Evolutionary conservation across 2,329 filamentous ascomycete species (phyloP).

Genomic region (Sarocladium brachiariae): DNA sequence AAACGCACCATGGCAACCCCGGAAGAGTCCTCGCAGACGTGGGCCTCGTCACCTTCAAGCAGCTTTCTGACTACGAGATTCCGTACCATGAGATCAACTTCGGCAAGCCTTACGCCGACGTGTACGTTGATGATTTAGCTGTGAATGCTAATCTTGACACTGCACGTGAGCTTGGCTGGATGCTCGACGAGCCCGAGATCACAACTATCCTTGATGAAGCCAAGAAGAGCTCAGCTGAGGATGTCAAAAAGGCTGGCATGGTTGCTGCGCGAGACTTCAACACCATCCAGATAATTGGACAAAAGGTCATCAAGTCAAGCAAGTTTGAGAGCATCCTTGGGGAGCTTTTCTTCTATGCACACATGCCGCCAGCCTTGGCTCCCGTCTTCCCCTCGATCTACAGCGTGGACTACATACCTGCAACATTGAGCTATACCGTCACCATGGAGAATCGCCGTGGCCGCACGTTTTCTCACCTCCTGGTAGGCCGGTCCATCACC

Average conservation of each 20-base stretch:
- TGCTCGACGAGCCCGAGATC: slow-evolving; percentile 18
- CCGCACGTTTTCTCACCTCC: slow-evolving; percentile 21
- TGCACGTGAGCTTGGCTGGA: slow-evolving; percentile 22
- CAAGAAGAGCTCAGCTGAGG: slow-evolving; percentile 13
- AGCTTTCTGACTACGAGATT: slow-evolving; percentile 21
- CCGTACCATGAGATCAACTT: slow-evolving; percentile 24
- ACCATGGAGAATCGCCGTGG: slow-evolving; percentile 23
- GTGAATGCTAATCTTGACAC: slow-evolving; percentile 24
- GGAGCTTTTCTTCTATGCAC: slow-evolving; percentile 26
- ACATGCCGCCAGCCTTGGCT: slow-evolving; percentile 19
- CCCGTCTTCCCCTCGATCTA: slow-evolving; percentile 19
- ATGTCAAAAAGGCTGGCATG: slow-evolving; percentile 16
- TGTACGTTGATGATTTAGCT: slow-evolving; percentile 21
- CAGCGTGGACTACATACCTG: slow-evolving; percentile 19
- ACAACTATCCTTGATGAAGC: slow-evolving; percentile 13
- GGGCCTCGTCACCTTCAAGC: slow-evolving; percentile 20
- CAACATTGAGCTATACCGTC: slow-evolving; percentile 20
- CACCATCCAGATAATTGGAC: slow-evolving; percentile 22
- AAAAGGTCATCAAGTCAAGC: slow-evolving; percentile 24
- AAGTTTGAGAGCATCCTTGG: slow-evolving; percentile 24
- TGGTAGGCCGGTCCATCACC: slow-evolving; percentile 24
- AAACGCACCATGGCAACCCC: slow-evolving; percentile 21
- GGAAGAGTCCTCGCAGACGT: slow-evolving; percentile 22
- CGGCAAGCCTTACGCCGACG: slow-evolving; percentile 23
- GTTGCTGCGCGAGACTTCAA: slow-evolving; percentile 24